Base-by-base conservation (phyloP, 306 rosid species). In the Gleditsia sinensis region DNA sequence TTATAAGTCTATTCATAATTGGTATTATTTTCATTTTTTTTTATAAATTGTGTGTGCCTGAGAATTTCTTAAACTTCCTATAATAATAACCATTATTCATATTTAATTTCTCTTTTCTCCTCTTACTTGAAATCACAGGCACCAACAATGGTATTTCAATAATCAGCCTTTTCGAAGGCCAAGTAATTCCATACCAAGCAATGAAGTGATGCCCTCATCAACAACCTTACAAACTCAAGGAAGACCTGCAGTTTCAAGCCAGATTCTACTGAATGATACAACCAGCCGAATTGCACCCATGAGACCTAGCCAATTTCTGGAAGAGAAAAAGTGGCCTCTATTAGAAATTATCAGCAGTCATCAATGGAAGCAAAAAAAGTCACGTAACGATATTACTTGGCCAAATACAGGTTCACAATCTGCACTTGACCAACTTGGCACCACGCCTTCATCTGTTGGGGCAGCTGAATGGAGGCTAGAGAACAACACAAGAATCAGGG, bases 271-370 rank as follows among this genome's bases (percentile, higher is more conserved):
- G 16, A 54, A 62, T 53, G 79, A 82, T 50, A n/a, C 34, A 59
- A 21, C 14, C 9, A 34, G 19, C 9, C 49, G 78, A 62, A 82
- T 81, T 51, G 81, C 72, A 10, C 90, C 90, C 11, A 83, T 86
- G 71, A 81, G 83, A 83, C 88, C 88, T 49, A 83, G 86, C 79
- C 80, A 77, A 27, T 83, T 89, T 75, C 83, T 72, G 30, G 88
- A 85, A 73, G 82, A 77, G 68, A 85, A 82, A 82, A 85, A 40
- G 45, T 80, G 86, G 88, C 90, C 86, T 60, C 87, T 87, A 12
- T 71, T 57, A 4, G 76, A 85, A n/a, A 75, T 36, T 69, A 53
- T 72, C 20, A 81, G 36, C 30, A 62, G 43, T 23, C 62, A 71
- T 33, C 75, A 39, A 14, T 77, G 81, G 86, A 81, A 69, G 56